These are phyloP conservation scores for Silene noctiflora DNA, from an alignment of 179 eudicot genomes.

Conservation along the genomic window DNA sequence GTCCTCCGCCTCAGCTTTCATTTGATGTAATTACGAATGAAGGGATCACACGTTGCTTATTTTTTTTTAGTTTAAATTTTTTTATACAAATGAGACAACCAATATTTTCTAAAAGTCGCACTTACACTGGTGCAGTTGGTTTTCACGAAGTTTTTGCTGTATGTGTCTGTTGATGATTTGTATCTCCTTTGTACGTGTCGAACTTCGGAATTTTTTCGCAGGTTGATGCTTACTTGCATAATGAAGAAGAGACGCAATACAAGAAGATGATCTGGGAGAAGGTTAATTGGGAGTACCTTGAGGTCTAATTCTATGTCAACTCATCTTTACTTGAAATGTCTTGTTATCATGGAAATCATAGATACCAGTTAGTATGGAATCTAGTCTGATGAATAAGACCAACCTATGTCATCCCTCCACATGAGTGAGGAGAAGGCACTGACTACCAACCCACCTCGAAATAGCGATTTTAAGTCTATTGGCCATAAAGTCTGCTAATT, in stretches of 20 bases:
- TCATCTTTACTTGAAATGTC: slow-evolving; percentile 1
- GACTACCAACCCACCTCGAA: background rate
- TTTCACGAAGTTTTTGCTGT: background rate
- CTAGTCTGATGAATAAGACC: background rate
- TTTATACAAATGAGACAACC: background rate
- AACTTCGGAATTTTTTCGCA: slow-evolving; percentile 12
- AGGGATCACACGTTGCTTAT: background rate
- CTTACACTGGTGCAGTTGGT: background rate
- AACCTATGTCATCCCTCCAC: background rate
- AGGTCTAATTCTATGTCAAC: slow-evolving; percentile 38
- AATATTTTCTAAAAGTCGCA: background rate
- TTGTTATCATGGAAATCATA: background rate
- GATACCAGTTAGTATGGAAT: background rate
- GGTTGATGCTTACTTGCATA: slow-evolving; percentile 69
- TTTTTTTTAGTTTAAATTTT: background rate
- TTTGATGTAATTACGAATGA: background rate
- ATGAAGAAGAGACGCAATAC: slow-evolving; percentile 57
- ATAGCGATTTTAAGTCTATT: background rate
- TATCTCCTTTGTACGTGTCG: background rate
- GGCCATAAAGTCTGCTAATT: background rate
- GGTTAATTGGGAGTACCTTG: slow-evolving; percentile 65
- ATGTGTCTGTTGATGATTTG: background rate
- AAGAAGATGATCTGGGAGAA: slow-evolving; percentile 70
- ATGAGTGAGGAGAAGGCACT: background rate
- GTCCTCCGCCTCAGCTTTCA: slow-evolving; percentile 8